Base-by-base conservation (phyloP, 768 basidiomycete species). In the Termitomyces sp. region DNA sequence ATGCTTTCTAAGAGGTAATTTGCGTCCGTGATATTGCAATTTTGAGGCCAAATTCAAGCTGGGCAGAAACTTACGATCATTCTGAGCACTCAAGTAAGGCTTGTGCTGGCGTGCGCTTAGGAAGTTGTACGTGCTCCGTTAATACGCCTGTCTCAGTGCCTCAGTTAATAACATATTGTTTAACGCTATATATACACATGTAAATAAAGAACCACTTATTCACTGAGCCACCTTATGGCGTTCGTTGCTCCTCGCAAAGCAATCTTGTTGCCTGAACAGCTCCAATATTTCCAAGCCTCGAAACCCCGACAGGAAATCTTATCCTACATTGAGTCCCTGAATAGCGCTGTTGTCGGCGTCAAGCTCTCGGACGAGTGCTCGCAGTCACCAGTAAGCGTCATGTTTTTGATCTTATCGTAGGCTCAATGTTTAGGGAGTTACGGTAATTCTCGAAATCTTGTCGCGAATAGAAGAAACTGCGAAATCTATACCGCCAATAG, bases 251-350 rank as follows among this genome's bases (percentile, higher is more conserved):
- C 88, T 0, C 72, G 72, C 41, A 96, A 95, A 73, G 76, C 72
- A 25, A 91, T 99, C 59, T 72, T 98, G 28, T 81, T 86, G 1
- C 82, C 79, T 30, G 81, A 79, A 5, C 94, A 98, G 62, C 81
- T 98, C 0, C 78, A 80, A 21, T 84, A 82, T n/a, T 99, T 97
- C 66, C 86, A 93, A 64, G 63, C 73, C 8, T 94, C 91, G 0
- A 67, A 78, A 46, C 88, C 94, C 0, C 84, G 94, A 65, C 67
- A 76, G 23, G 76, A 82, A 9, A 76, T 98, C 55, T 68, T 92
- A 6, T 66, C 74, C 0, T 94, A 91, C 63, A 80, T 98, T 52
- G 80, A 87, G 54, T 72, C 76, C 0, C 77, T 98, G 32, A 98
- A 97, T 66, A 79, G 83, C 17, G 75, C 85, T 0, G 84, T 94